These are phyloP conservation scores for Blastobotrys serpentis DNA, from an alignment of 1,139 yeast genomes.

Conservation along the genomic window DNA sequence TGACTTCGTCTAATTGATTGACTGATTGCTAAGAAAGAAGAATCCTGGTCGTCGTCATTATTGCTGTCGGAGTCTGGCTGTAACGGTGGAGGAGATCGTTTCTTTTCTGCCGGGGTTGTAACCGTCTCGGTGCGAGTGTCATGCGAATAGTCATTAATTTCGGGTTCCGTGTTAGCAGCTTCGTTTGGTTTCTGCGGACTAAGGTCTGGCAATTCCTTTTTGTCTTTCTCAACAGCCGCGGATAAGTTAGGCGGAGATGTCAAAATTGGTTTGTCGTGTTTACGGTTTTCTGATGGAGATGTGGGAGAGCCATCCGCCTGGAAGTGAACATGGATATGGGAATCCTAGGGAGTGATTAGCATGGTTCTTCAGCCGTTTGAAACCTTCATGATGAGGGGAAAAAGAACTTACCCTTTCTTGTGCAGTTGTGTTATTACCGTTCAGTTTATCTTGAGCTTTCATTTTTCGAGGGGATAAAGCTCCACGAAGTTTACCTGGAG, in stretches of 20 bases:
- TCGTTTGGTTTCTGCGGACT: no score
- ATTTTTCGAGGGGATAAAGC: constrained; percentile 37
- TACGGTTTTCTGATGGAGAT: constrained; percentile 2
- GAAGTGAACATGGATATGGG: constrained; percentile 6
- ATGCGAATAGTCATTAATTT: no score
- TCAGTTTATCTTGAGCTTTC: constrained; percentile 18
- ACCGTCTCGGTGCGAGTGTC: not conserved
- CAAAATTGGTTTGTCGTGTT: not conserved
- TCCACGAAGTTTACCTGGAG: constrained; percentile 37
- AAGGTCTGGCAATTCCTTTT: no score
- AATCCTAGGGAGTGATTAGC: constrained; percentile 3
- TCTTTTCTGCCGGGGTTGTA: not conserved
- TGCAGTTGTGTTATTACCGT: not conserved
- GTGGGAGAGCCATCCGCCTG: not conserved
- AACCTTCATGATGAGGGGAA: no score
- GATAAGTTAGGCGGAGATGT: constrained; percentile 1
- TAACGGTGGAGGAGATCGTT: not conserved
- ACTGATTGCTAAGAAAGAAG: constrained; percentile 37
- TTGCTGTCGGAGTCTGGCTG: not conserved
- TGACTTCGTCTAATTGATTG: constrained; percentile 29
- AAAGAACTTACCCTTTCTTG: not conserved
- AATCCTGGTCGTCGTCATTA: constrained; percentile 8
- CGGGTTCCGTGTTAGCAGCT: no score
- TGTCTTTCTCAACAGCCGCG: not conserved
- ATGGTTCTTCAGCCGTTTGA: no score